Base-by-base conservation (phyloP, 1,284 basidiomycete genomes). In the Austroboletus niveus region DNA sequence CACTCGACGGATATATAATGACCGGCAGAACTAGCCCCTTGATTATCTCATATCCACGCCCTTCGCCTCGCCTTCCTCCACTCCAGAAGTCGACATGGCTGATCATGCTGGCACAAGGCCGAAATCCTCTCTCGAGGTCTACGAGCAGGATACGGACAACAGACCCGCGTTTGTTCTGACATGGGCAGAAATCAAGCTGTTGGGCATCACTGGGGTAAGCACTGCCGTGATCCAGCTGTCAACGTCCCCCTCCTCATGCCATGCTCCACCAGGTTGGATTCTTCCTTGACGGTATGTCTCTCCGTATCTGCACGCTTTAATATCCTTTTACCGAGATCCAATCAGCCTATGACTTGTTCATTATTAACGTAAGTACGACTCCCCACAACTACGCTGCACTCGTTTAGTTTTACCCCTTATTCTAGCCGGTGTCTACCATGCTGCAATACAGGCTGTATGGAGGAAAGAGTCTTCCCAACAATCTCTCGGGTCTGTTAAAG, bases 321-420 rank as follows among this genome's bases (percentile, higher is more conserved):
- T 27, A 20, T 38, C 11, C 14, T 27, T 30, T 52, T 17, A 50
- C 27, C 22, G 42, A 49, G 17, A 24, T 42, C 24, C 20, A 39
- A 52, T 44, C 55, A 85, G 85, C 85, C 3, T 88, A 89, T 59
- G 85, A 89, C 64, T 71, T 89, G 14, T 89, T 90, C 69, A 82
- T 89, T 55, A 89, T 90, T 70, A 89, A 89, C 67, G 83, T 82
- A 56, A 47, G 79, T 9, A 11, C 29, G 3, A 7, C 10, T 10
- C 30, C 9, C n/a, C 60, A 4, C 35, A 34, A 5, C 14, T 14
- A 6, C 35, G 35, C 1, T 44, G 5, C 17, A 10, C 9, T n/a
- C 8, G 12, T 24, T 52, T 20, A 43, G 0, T 9, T 15, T 32
- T 47, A 12, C n/a, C 15, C 31, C 38, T 30, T 29, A 9, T 38